A percentile compares a stretch with the other conserved stretches of the same genome.
Evolutionary conservation across 371 early-diverging fungal species (phyloP).

Genomic region (Actinomortierella wolfii): DNA sequence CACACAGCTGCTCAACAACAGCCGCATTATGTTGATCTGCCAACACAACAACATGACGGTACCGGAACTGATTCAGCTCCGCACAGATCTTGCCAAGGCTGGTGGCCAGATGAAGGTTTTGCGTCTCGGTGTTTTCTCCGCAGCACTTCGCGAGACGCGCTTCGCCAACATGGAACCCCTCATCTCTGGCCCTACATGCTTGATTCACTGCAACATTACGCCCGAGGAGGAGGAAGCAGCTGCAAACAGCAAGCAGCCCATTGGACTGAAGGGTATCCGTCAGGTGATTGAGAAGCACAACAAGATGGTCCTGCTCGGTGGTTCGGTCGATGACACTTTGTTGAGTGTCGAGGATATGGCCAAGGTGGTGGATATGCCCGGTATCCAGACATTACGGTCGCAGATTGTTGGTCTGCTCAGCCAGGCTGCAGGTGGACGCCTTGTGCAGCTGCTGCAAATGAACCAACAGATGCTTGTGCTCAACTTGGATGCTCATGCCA

Average conservation of each 20-base stretch:
- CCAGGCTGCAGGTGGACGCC: conserved; percentile 58
- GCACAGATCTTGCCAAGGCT: conserved; percentile 52
- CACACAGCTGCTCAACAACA: conserved; percentile 51
- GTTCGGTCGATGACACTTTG: conserved; percentile 61
- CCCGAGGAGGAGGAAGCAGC: conserved; percentile 44
- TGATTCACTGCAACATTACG: conserved; percentile 53
- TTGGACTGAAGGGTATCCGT: conserved; percentile 53
- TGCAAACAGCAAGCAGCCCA: conserved; percentile 46
- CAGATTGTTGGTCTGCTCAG: conserved; percentile 64
- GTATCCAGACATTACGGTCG: conserved; percentile 55
- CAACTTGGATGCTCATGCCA: conserved; percentile 46
- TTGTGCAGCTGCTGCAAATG: conserved; percentile 56
- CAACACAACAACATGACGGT: conserved; percentile 75
- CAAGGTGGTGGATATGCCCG: conserved; percentile 62
- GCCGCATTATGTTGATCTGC: conserved; percentile 63
- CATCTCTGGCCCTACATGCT: conserved; percentile 60
- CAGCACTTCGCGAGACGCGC: conserved; percentile 57
- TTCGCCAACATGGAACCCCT: conserved; percentile 63
- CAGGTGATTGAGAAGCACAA: conserved; percentile 60
- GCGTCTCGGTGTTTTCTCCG: conserved; percentile 58
- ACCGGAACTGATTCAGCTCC: conserved; percentile 59
- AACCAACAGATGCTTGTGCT: conserved; percentile 42
- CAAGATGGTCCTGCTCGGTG: conserved; percentile 67
- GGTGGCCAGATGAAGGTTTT: conserved; percentile 54
- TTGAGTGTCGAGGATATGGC: conserved; percentile 58